These are phyloP conservation scores for Pseudogymnoascus sp. DNA, from an alignment of 2,329 filamentous ascomycete genomes.

Conservation along the genomic window DNA sequence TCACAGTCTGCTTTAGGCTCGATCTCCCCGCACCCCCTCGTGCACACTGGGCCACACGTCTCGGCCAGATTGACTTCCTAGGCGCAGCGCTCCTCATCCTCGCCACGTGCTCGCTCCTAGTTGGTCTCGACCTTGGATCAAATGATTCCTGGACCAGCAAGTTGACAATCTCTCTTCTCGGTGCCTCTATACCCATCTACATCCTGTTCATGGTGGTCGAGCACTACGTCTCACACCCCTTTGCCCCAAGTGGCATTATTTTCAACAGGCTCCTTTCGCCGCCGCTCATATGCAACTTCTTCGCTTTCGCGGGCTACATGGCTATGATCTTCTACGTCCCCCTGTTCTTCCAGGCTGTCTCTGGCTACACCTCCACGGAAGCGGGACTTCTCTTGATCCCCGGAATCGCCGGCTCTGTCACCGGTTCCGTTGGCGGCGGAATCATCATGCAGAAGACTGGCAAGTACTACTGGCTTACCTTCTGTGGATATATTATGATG, in stretches of 20 bases:
- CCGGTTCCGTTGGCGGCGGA: conserved; percentile 57
- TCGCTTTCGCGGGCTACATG: conserved; percentile 51
- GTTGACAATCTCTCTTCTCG: conserved; percentile 50
- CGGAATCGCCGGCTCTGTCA: conserved; percentile 52
- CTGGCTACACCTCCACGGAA: conserved; percentile 53
- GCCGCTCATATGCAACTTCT: conserved; percentile 66
- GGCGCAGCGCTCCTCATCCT: conserved; percentile 59
- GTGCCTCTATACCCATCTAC: conserved; percentile 51
- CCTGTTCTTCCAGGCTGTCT: conserved; percentile 68
- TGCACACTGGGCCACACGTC: conserved; percentile 56
- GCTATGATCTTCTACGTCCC: conserved; percentile 65
- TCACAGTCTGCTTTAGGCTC: conserved; percentile 55
- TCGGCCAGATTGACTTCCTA: conserved; percentile 64
- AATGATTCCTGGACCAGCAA: conserved; percentile 60
- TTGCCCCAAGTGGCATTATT: conserved; percentile 67
- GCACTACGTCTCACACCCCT: conserved; percentile 60
- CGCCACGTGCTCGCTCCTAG: conserved; percentile 57
- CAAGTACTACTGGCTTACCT: conserved; percentile 62
- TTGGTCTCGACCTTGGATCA: conserved; percentile 65
- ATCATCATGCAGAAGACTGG: conserved; percentile 63
- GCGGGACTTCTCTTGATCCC: conserved; percentile 62
- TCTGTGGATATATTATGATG: conserved; percentile 46
- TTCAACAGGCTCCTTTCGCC: conserved; percentile 59
- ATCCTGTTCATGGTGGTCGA: conserved; percentile 62
- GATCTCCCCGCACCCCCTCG: conserved; percentile 51